These are phyloP conservation scores for Epichloe gansuensis DNA, from an alignment of 2,329 filamentous ascomycete species.

Conservation along the genomic window DNA sequence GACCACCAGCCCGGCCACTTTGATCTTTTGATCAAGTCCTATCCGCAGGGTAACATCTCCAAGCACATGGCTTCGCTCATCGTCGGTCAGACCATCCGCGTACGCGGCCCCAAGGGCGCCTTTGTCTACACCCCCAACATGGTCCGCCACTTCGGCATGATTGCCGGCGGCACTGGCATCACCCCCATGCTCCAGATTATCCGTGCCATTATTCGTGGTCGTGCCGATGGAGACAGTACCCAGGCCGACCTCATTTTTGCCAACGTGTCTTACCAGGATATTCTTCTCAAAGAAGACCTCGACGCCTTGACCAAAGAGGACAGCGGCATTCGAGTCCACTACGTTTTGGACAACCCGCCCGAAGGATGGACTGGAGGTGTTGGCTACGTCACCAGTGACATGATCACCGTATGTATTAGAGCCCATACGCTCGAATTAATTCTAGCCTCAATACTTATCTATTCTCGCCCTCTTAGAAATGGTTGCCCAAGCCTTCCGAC, in stretches of 20 bases:
- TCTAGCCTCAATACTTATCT: neutral
- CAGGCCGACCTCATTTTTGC: slow-evolving; percentile 93
- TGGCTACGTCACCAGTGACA: slow-evolving; percentile 88
- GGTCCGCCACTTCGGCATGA: slow-evolving; percentile 94
- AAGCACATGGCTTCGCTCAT: slow-evolving; percentile 76
- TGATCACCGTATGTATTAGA: slow-evolving; percentile 61
- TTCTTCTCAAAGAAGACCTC: slow-evolving; percentile 84
- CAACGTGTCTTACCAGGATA: slow-evolving; percentile 88
- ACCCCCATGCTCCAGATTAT: slow-evolving; percentile 97
- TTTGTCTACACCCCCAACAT: slow-evolving; percentile 98
- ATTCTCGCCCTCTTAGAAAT: slow-evolving; percentile 34
- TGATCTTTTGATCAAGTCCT: slow-evolving; percentile 95
- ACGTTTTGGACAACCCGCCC: slow-evolving; percentile 92
- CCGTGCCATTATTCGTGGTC: slow-evolving; percentile 75
- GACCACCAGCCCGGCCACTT: slow-evolving; percentile 86
- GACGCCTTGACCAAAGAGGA: slow-evolving; percentile 70
- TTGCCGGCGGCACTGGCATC: slow-evolving; percentile 93
- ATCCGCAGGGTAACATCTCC: slow-evolving; percentile 95
- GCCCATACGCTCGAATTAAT: neutral
- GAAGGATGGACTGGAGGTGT: slow-evolving; percentile 85
- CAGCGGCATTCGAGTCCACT: slow-evolving; percentile 73
- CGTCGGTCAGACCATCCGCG: slow-evolving; percentile 78
- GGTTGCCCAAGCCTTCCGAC: slow-evolving; percentile 66
- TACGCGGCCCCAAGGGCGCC: slow-evolving; percentile 89
- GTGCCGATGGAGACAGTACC: slow-evolving; percentile 68